Percentiles rank a stretch among this genome's conserved stretches.
Evolutionary conservation across 495 filamentous ascomycete genomes (phyloP).

Genomic region (Pyrenula massariospora): DNA sequence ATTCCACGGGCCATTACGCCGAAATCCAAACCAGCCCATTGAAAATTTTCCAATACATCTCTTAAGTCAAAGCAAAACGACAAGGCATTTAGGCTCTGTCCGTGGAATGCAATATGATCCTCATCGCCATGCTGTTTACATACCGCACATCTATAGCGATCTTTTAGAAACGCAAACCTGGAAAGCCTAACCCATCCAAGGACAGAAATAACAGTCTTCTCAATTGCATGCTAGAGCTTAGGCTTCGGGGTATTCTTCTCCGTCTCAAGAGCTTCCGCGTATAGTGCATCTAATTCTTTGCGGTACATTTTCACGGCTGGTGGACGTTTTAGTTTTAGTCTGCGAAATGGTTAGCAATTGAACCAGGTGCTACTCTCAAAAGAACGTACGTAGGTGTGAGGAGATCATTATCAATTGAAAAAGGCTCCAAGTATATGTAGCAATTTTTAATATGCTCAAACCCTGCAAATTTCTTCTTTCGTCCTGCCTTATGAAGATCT

Average conservation of each 20-base stretch:
- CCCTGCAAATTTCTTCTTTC: conserved; percentile 76
- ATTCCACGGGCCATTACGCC: too few relatives aligned
- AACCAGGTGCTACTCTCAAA: not conserved
- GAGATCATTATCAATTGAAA: conserved; percentile 87
- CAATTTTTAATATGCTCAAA: conserved; percentile 75
- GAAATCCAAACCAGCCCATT: too few relatives aligned
- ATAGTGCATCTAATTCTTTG: conserved; percentile 64
- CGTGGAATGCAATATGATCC: too few relatives aligned
- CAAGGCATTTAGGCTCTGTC: too few relatives aligned
- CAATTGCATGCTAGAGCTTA: conserved; percentile 36
- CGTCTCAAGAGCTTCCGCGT: conserved; percentile 53
- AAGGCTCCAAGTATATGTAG: conserved; percentile 73
- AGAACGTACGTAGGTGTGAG: conserved; percentile 86
- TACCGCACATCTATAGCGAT: too few relatives aligned
- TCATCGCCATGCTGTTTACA: too few relatives aligned
- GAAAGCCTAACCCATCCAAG: too few relatives aligned
- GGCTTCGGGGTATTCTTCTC: conserved; percentile 40
- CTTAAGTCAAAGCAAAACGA: too few relatives aligned
- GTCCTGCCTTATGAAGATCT: conserved; percentile 70
- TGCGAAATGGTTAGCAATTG: conserved; percentile 32
- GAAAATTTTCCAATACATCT: too few relatives aligned
- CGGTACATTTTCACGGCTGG: conserved; percentile 73
- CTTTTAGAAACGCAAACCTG: too few relatives aligned
- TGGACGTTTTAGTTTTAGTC: conserved; percentile 89
- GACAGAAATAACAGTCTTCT: too few relatives aligned